Percentiles rank a stretch among this genome's conserved stretches.
phyloP scores from a whole-genome alignment of 1,284 basidiomycete species.

The Cystobasidium sp. region DNA sequence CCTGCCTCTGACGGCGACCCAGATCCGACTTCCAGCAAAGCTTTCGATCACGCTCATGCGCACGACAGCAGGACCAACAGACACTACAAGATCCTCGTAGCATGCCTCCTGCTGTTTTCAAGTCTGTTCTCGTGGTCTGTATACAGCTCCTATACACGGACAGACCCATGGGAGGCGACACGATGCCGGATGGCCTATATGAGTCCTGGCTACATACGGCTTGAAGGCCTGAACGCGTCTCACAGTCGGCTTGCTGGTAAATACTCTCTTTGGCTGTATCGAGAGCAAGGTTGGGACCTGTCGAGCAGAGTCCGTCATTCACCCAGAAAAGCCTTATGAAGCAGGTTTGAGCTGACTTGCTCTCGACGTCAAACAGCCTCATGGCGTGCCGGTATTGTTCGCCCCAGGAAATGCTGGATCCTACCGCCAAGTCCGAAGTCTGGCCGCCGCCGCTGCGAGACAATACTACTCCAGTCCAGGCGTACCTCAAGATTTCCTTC shows the following conservation, averaged over 20 bases:
- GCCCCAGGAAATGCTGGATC: slow-evolving; percentile 97
- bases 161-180: slow-evolving; percentile 12
- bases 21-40: neutral
- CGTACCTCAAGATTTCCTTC: slow-evolving; percentile 57
- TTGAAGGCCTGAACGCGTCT: slow-evolving; percentile 61
- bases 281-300: slow-evolving; percentile 82
- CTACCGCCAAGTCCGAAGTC: slow-evolving; percentile 89
- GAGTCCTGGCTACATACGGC: slow-evolving; percentile 82
- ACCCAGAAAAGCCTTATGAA: neutral
- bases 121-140: slow-evolving; percentile 2
- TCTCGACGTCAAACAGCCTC: slow-evolving; percentile 56
- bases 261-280: slow-evolving; percentile 87
- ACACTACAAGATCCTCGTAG: neutral
- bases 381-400: slow-evolving; percentile 83
- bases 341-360: slow-evolving; percentile 3
- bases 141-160: neutral
- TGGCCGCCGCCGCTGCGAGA: slow-evolving; percentile 83
- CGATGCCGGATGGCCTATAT: slow-evolving; percentile 96
- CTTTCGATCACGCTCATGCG: neutral
- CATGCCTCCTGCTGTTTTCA: slow-evolving; percentile 4
- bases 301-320: slow-evolving; percentile 21
- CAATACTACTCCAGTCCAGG: slow-evolving; percentile 71
- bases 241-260: slow-evolving; percentile 64
- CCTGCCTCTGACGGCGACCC: neutral
- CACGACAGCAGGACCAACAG: neutral